Evolutionary conservation across 768 basidiomycete genomes (phyloP), one percentile per base, ranked within the genome.

Genomic region (Mycena metata): DNA sequence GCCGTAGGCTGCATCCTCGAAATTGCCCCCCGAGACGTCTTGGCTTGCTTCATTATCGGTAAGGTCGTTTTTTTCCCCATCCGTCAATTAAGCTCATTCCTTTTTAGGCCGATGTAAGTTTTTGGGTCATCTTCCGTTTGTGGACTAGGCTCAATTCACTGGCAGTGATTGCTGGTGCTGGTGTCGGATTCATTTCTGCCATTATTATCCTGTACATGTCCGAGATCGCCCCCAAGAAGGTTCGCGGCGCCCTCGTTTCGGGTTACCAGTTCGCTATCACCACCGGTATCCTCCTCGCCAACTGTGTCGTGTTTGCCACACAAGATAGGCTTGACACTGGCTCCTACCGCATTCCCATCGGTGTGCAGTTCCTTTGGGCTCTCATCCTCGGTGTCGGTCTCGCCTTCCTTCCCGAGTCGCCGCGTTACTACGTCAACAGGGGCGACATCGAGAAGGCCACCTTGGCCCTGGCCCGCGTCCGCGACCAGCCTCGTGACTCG

Each of bases 311-410:
- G 76, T 88, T 92, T 73, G 83, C 85, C 21, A 93, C 93, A 45
- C 81, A 92, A 78, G 72, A 82, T 66, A 82, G 85, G 43, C 64
- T 78, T 11, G 78, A 85, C 66, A 81, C 86, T 65, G 81, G 83
- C 13, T 82, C 90, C 0, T 94, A 90, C 80, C 87, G 84, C 46
- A 91, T 94, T 68, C 92, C 93, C 42, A 90, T 91, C 69, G 84
- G 86, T 26, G 77, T 96, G 64, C 94, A 96, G 76, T 94, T 96
- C 76, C 84, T 88, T 47, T 96, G 92, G 93, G 93, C 90, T 30
- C 76, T 83, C 69, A 79, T 96, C 71, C 90, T 96, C 60, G 85
- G 84, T 35, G 72, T 68, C 59, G 95, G 95, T 65, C 92, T 96
- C 85, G 70, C 86, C 72, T 77, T 89, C 73, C 89, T 95, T 43